These are phyloP conservation scores for Arachis monticola DNA, from an alignment of 331 rosid species.

Conservation along the genomic window DNA sequence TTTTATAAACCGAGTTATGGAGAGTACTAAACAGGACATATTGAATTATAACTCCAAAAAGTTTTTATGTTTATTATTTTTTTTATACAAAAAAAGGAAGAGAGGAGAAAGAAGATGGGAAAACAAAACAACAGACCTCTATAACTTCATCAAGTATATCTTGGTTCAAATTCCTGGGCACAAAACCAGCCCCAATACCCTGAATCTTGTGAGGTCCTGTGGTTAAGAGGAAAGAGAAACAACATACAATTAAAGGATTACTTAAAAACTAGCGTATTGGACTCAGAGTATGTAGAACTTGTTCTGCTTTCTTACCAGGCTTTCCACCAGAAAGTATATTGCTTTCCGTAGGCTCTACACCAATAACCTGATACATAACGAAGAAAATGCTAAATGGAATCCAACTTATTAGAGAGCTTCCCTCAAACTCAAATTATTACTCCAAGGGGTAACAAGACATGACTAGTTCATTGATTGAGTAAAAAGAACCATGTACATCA, in stretches of 20 bases:
- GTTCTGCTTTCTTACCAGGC: constrained; percentile 69
- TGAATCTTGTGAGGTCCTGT: constrained; percentile 99
- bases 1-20: neutral
- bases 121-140: constrained; percentile 55
- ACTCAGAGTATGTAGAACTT: constrained; percentile 34
- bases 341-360: constrained; percentile 92
- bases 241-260: constrained; percentile 16
- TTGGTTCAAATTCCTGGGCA: constrained; percentile 88
- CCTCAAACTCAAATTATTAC: constrained; percentile 32
- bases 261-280: constrained; percentile 3
- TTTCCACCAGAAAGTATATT: constrained; percentile 97
- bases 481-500: constrained; percentile 9
- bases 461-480: constrained; percentile 14
- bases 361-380: constrained; percentile 69
- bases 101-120: neutral
- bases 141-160: constrained; percentile 87
- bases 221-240: constrained; percentile 33
- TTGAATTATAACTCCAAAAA: neutral
- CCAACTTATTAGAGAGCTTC: constrained; percentile 27
- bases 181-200: constrained; percentile 99
- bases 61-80: too few relatives aligned
- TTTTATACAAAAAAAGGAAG: neutral
- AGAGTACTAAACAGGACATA: constrained; percentile 15
- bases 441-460: constrained; percentile 11
- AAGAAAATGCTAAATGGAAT: constrained; percentile 36